These are phyloP conservation scores for Coemansia biformis DNA, from an alignment of 192 early-diverging fungal species.

Conservation along the genomic window DNA sequence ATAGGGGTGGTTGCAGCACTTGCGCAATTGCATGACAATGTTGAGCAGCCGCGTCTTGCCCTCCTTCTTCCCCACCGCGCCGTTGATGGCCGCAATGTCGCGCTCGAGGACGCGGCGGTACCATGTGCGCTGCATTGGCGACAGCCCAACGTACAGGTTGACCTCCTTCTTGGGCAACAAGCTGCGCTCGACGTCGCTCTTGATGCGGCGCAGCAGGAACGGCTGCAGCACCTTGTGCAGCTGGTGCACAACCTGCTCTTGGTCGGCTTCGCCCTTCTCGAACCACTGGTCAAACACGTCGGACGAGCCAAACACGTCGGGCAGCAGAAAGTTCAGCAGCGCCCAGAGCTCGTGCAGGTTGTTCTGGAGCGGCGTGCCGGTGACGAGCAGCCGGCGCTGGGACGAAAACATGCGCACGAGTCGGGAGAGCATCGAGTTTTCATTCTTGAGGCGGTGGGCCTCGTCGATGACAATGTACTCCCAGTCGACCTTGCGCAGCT, in stretches of 20 bases:
- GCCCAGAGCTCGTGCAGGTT: constrained; percentile 99
- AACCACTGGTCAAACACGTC: constrained; percentile 98
- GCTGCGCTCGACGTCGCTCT: constrained; percentile 93
- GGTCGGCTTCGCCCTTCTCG: constrained; percentile 46
- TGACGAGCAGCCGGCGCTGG: constrained; percentile 82
- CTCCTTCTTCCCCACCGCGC: constrained; percentile 66
- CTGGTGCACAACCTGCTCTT: constrained; percentile 63
- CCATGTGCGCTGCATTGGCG: constrained; percentile 93
- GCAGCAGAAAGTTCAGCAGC: constrained; percentile 92
- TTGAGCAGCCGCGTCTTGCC: constrained; percentile 90
- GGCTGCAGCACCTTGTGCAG: constrained; percentile 59
- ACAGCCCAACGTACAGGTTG: constrained; percentile 90
- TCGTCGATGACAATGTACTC: constrained; percentile 77
- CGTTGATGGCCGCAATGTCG: constrained; percentile 97
- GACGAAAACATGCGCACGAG: constrained; percentile 90
- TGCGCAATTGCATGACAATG: constrained; percentile 92
- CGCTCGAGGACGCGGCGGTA: constrained; percentile 94
- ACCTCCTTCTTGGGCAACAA: constrained; percentile 90
- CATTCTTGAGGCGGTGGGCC: constrained; percentile 81
- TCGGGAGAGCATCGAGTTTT: constrained; percentile 91
- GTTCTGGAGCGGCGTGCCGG: constrained; percentile 96
- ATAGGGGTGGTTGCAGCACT: constrained; percentile 91
- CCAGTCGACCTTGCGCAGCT: constrained; percentile 75
- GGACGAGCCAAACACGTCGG: constrained; percentile 91
- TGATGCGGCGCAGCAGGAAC: constrained; percentile 85